Percentiles rank a stretch among this genome's conserved stretches.
Conservation (phyloP, 768 basidiomycete genomes). For the Phlegmacium glaucopus region DNA sequence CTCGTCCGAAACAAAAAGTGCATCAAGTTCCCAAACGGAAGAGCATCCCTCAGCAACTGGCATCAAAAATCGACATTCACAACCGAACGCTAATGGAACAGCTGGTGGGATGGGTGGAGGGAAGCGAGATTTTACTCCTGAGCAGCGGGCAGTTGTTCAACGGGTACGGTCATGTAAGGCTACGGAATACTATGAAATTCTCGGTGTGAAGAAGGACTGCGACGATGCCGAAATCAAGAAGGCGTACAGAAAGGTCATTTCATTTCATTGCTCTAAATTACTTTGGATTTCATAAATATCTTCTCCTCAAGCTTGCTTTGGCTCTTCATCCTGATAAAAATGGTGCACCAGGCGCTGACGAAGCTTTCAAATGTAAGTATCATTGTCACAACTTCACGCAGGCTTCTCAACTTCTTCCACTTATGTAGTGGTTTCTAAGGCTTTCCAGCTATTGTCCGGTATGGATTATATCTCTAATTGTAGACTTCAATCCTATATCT, state of each 20-base stretch:
- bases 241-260: constrained; percentile 88
- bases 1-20: constrained; percentile 37
- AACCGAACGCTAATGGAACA: constrained; percentile 39
- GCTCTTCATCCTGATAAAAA: constrained; percentile 92
- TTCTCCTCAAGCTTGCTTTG: constrained; percentile 64
- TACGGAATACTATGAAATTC: constrained; percentile 91
- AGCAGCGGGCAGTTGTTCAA: constrained; percentile 81
- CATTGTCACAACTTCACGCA: constrained; percentile 3
- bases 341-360: constrained; percentile 96
- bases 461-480: constrained; percentile 5
- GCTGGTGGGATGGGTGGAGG: constrained; percentile 62
- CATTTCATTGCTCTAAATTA: not conserved
- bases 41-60: constrained; percentile 74
- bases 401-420: constrained; percentile 6
- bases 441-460: constrained; percentile 93
- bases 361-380: constrained; percentile 90
- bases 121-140: constrained; percentile 85
- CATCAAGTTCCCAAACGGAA: constrained; percentile 52
- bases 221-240: constrained; percentile 87
- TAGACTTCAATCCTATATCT: constrained; percentile 2
- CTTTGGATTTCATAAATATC: not conserved
- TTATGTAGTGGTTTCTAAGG: constrained; percentile 88
- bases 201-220: constrained; percentile 74
- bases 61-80: constrained; percentile 56
- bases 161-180: constrained; percentile 82